Evolutionary conservation across 2,329 filamentous ascomycete genomes (phyloP).

Genomic region (Phialophora macrospora): DNA sequence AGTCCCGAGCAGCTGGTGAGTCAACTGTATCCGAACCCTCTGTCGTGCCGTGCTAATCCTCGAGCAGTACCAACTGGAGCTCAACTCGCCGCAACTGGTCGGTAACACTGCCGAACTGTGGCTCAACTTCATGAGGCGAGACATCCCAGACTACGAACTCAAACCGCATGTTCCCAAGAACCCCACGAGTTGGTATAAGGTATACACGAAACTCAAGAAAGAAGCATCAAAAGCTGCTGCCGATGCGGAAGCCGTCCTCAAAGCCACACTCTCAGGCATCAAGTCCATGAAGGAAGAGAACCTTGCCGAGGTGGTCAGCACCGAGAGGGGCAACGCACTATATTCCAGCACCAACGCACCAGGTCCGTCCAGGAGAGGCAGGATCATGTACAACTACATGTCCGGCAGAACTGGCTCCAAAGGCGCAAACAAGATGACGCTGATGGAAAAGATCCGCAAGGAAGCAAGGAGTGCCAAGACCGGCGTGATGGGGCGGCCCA

Average conservation of each 20-base stretch:
- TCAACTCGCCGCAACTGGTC: slow-evolving; percentile 75
- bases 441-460: slow-evolving; percentile 62
- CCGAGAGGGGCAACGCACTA: slow-evolving; percentile 46
- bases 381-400: slow-evolving; percentile 30
- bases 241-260: slow-evolving; percentile 63
- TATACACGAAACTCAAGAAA: slow-evolving; percentile 72
- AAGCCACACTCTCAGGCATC: slow-evolving; percentile 62
- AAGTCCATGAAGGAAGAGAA: slow-evolving; percentile 64
- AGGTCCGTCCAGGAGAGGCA: slow-evolving; percentile 16
- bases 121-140: slow-evolving; percentile 75
- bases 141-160: slow-evolving; percentile 70
- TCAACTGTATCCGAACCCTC: not conserved
- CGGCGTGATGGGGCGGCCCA: slow-evolving; percentile 45
- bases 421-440: slow-evolving; percentile 44
- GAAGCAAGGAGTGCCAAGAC: slow-evolving; percentile 60
- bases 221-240: slow-evolving; percentile 63
- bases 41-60: not conserved
- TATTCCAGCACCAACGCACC: slow-evolving; percentile 36
- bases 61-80: slow-evolving; percentile 63
- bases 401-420: slow-evolving; percentile 44
- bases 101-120: slow-evolving; percentile 74
- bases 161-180: slow-evolving; percentile 70
- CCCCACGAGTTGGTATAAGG: slow-evolving; percentile 73
- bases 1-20: slow-evolving; percentile 70
- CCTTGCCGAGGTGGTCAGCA: slow-evolving; percentile 60